Base-by-base conservation (phyloP, 2,329 filamentous ascomycete genomes). In the Lithohypha guttulata region DNA sequence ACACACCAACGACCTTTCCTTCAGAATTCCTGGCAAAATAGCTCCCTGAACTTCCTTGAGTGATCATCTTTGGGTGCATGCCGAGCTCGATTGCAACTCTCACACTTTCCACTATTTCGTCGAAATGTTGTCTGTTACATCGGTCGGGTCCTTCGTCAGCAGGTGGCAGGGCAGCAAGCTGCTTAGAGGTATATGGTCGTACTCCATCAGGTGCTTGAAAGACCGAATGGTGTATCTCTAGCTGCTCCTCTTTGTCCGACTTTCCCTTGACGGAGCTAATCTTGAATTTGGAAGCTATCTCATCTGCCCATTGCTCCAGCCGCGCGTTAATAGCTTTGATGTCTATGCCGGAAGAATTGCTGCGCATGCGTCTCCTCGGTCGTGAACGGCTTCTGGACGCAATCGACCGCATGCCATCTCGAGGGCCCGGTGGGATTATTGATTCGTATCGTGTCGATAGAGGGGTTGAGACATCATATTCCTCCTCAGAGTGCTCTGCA, bases 311-410 rank as follows among this genome's bases (percentile, higher is more conserved):
- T 57, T 84, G 74, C 63, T 98, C 91, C 18, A 98, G 68, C 17
- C 91, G 75, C 43, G 89, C 87, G 61, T 98, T 98, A 63, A 98
- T 96, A 44, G 91, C 91, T 59, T 96, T 96, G 57, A 98, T 83
- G 56, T 98, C 91, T 13, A 98, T 89, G 2, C 87, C 89, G 14
- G 85, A 85, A 53, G 64, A 72, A 54, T 87, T 91, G 56, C 84
- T 82, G 48, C 78, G 70, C 44, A 68, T 63, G 36, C 75, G 69
- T 46, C 70, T 63, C 64, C 68, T 56, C 52, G 64, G 51, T 51
- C 60, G 56, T 11, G 60, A 55, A 14, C 59, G 53, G 21, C 61
- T 53, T 42, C 57, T 51, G 46, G 56, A 48, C 35, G 62, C 57
- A 7, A 27, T 15, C 6, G 47, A 31, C 42, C 69, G 63, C 69